Evolutionary conservation across 2,329 filamentous ascomycete species (phyloP), one percentile per base, ranked within the genome.

Genomic region (Tolypocladium inflatum): DNA sequence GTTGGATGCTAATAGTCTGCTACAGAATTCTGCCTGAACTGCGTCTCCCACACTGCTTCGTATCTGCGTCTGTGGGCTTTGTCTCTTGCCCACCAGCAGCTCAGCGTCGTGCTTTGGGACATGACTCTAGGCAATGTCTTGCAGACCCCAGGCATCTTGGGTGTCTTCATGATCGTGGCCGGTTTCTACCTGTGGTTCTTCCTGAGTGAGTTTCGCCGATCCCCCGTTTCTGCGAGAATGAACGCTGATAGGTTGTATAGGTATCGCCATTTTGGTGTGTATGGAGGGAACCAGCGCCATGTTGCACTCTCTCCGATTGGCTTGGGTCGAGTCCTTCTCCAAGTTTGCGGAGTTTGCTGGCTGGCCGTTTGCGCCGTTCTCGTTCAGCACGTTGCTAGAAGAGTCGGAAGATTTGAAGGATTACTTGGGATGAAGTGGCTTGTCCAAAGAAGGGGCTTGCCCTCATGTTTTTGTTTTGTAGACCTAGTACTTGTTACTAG

Each of bases 61-160:
- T 99, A 99, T 76, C 88, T 99, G 54, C 94, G 94, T 80, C 89
- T 99, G 51, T 99, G 94, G 94, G 94, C 94, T 38, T 76, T 99
- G 66, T 99, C 94, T 2, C 87, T 99, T 60, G 94, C 94, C 38
- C 94, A 99, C 80, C 94, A 99, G 74, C 94, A 97, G 81, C 86
- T 99, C 60, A 96, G 91, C 54, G 88, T 92, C 63, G 94, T 99
- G 62, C 83, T 99, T 54, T 99, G 94, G 94, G 83, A 83, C 67
- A 99, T 99, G 94, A 99, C 94, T 1, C 80, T 99, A 55, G 88
- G 82, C 37, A 87, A 86, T 55, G 88, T 90, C 4, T 88, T 99
- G 59, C 76, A 76, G 30, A 83, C 80, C 65, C 80, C 78, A 1
- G 89, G 89, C 54, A 78, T 82, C 53, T 60, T 83, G 0, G 92